These are phyloP conservation scores for Lasiosphaeriaceae sp. DNA, from an alignment of 495 filamentous ascomycete genomes.

Conservation along the genomic window DNA sequence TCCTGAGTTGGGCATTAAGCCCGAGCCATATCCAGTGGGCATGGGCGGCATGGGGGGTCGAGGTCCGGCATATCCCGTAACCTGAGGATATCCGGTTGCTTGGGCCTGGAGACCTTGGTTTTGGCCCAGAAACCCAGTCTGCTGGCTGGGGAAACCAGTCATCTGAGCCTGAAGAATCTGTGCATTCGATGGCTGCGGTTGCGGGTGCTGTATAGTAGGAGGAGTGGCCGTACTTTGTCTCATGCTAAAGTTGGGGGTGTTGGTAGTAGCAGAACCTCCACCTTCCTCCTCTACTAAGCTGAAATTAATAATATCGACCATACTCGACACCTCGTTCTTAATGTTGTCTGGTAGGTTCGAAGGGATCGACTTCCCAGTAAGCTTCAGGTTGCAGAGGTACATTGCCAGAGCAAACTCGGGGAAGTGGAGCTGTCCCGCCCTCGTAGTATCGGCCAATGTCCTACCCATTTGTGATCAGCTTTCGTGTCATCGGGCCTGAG, in stretches of 20 bases:
- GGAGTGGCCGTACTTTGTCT: constrained; percentile 60
- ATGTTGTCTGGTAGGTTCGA: constrained; percentile 73
- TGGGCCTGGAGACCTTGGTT: constrained; percentile 53
- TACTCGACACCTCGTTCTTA: constrained; percentile 95
- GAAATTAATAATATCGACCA: constrained; percentile 99
- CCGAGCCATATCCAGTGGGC: constrained; percentile 74
- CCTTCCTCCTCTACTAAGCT: constrained; percentile 73
- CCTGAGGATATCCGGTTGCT: constrained; percentile 54
- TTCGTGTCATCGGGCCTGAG: neutral
- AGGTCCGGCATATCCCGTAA: constrained; percentile 65
- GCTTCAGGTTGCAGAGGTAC: constrained; percentile 95
- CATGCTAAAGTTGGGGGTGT: constrained; percentile 73
- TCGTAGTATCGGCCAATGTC: constrained; percentile 95
- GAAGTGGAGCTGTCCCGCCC: constrained; percentile 93
- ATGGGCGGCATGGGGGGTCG: constrained; percentile 93
- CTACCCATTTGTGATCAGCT: constrained; percentile 33
- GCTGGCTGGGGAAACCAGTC: constrained; percentile 65
- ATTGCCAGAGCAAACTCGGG: constrained; percentile 97
- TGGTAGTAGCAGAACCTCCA: constrained; percentile 47
- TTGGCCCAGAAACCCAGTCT: constrained; percentile 41
- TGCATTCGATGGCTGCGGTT: constrained; percentile 73
- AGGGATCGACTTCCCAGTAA: constrained; percentile 82
- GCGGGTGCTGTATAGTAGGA: constrained; percentile 80
- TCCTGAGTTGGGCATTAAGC: constrained; percentile 59
- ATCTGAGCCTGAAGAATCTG: constrained; percentile 72